Conservation (phyloP, 148 eudicot species). For the Agrostemma githago region DNA sequence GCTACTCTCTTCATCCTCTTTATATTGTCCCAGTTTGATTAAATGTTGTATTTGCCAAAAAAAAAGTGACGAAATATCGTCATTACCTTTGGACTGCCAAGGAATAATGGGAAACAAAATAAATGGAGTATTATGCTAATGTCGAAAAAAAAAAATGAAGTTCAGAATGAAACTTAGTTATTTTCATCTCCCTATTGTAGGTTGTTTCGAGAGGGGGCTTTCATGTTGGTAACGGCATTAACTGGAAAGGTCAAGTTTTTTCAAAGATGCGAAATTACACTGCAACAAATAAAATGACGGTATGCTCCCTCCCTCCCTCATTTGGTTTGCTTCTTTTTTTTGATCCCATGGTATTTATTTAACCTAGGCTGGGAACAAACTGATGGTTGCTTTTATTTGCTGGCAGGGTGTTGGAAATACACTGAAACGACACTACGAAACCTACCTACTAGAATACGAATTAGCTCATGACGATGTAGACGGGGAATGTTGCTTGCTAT, state of each 20-base stretch:
- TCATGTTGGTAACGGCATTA: conserved; percentile 97
- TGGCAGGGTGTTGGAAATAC: conserved; percentile 96
- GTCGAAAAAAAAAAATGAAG: too few species aligned
- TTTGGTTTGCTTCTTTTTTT: background rate
- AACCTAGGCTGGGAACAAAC: background rate
- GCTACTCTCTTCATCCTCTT: background rate
- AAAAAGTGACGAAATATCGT: background rate
- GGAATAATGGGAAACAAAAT: too few species aligned
- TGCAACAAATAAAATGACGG: conserved; percentile 90
- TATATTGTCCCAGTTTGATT: background rate
- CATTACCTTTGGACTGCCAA: background rate
- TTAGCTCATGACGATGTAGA: conserved; percentile 97
- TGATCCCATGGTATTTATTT: background rate
- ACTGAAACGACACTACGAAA: conserved; percentile 90
- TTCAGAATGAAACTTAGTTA: conserved; percentile 3
- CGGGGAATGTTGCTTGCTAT: conserved; percentile 94
- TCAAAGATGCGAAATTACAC: conserved; percentile 98
- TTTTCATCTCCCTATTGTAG: conserved; percentile 30
- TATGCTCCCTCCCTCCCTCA: conserved; percentile 43
- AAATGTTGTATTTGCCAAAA: background rate
- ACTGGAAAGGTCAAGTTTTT: conserved; percentile 99
- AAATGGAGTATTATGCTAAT: background rate
- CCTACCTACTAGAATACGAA: conserved; percentile 86
- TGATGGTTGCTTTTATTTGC: conserved; percentile 16
- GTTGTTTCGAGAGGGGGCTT: conserved; percentile 99